Conservation (phyloP, 257 asterid genomes). For the Plectranthus barbatus region DNA sequence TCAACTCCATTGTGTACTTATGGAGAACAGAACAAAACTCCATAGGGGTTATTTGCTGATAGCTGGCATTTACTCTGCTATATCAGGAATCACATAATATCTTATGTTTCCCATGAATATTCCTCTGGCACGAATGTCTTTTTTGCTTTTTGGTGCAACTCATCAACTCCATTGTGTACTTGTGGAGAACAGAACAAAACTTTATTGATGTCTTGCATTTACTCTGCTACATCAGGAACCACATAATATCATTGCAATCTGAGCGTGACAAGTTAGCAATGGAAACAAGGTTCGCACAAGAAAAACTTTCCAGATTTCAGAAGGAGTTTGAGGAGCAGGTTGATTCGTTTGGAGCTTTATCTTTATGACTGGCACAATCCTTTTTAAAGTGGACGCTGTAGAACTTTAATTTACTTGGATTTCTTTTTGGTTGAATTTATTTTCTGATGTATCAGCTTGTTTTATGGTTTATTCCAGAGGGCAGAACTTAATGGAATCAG, state of each 20-base stretch:
- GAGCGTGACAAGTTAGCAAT: conserved; percentile 74
- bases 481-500: conserved; percentile 61
- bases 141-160: not conserved
- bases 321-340: conserved; percentile 88
- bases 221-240: conserved; percentile 36
- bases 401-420: not conserved
- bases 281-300: conserved; percentile 67
- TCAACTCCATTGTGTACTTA: not conserved
- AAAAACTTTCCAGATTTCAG: conserved; percentile 65
- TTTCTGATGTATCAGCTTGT: conserved; percentile 3
- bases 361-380: not conserved
- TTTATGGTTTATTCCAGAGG: conserved; percentile 36
- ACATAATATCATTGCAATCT: conserved; percentile 47
- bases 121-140: conserved; percentile 2
- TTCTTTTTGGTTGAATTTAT: not conserved
- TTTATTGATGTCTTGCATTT: not conserved
- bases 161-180: not conserved
- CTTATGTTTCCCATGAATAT: not conserved
- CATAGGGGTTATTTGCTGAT: too few species aligned
- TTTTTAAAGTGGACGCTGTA: not conserved
- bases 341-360: not conserved
- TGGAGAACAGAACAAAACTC: not conserved
- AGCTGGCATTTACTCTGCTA: not conserved
- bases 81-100: conserved; percentile 50
- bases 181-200: not conserved